These are phyloP conservation scores for Parafenestella ontariensis DNA, from an alignment of 2,329 filamentous ascomycete genomes.

Conservation along the genomic window DNA sequence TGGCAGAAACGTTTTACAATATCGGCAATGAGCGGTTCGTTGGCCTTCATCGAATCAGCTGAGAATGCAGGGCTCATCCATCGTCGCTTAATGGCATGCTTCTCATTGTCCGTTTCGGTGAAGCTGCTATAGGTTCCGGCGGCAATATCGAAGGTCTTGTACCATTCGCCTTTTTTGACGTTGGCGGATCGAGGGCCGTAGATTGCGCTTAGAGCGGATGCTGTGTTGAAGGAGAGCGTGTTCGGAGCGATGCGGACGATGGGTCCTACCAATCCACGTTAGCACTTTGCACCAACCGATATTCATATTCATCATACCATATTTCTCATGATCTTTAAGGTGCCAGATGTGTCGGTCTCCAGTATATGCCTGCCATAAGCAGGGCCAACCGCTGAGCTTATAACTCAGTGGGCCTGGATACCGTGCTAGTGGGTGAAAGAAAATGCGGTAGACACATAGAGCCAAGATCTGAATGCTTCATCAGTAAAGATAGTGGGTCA, in stretches of 20 bases:
- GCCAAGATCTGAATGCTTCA: slow-evolving; percentile 4
- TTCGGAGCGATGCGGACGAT: slow-evolving; percentile 39
- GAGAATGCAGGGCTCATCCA: slow-evolving; percentile 53
- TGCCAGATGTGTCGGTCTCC: slow-evolving; percentile 36
- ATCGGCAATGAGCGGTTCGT: slow-evolving; percentile 50
- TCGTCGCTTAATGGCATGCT: slow-evolving; percentile 51
- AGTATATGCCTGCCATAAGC: slow-evolving; percentile 34
- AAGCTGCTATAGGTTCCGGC: slow-evolving; percentile 50
- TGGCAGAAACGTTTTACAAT: slow-evolving; percentile 47
- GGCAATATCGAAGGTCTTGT: slow-evolving; percentile 52
- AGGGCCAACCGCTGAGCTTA: slow-evolving; percentile 34
- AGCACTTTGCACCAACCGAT: background rate
- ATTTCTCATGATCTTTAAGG: slow-evolving; percentile 34
- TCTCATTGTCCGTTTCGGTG: slow-evolving; percentile 48
- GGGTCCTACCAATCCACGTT: slow-evolving; percentile 13
- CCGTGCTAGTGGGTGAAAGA: slow-evolving; percentile 32
- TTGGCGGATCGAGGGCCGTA: slow-evolving; percentile 47
- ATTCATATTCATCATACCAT: slow-evolving; percentile 16
- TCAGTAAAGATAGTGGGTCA: background rate
- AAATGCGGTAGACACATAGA: slow-evolving; percentile 30
- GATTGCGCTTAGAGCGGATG: slow-evolving; percentile 30
- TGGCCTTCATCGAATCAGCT: slow-evolving; percentile 45
- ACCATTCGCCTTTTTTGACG: slow-evolving; percentile 55
- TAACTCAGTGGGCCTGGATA: slow-evolving; percentile 35
- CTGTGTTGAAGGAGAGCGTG: slow-evolving; percentile 37